These are phyloP conservation scores for Fusarium beomiforme DNA, from an alignment of 2,329 filamentous ascomycete genomes.

Conservation along the genomic window DNA sequence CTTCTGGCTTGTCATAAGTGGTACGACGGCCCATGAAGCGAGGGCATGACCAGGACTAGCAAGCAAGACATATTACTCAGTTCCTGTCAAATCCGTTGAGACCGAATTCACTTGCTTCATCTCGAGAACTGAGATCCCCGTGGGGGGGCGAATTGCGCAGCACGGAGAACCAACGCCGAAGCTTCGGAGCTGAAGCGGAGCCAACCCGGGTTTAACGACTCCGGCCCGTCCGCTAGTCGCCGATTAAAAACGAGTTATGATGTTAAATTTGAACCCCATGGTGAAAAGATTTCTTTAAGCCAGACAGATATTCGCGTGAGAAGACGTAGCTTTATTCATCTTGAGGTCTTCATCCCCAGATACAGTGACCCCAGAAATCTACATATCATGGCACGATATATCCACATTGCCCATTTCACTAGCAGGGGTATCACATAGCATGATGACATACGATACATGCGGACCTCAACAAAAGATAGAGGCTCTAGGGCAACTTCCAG, in stretches of 20 bases:
- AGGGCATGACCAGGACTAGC: neutral
- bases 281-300: neutral
- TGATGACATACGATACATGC: slow-evolving; percentile 21
- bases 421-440: slow-evolving; percentile 11
- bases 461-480: neutral
- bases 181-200: slow-evolving; percentile 37
- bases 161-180: slow-evolving; percentile 32
- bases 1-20: slow-evolving; percentile 34
- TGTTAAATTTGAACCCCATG: slow-evolving; percentile 1
- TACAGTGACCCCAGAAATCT: slow-evolving; percentile 12
- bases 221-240: slow-evolving; percentile 29
- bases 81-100: neutral
- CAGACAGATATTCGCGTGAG: too few relatives aligned
- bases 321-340: neutral
- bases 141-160: neutral
- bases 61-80: neutral
- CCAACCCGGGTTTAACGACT: slow-evolving; percentile 10
- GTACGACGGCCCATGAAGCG: slow-evolving; percentile 28
- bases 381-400: slow-evolving; percentile 30
- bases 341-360: neutral
- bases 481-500: neutral
- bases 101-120: neutral
- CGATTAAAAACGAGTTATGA: slow-evolving; percentile 4
- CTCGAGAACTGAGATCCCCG: neutral
- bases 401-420: slow-evolving; percentile 2